Evolutionary conservation across 2,329 filamentous ascomycete genomes (phyloP), one percentile per base, ranked within the genome.

Genomic region (Sporothrix inflata): DNA sequence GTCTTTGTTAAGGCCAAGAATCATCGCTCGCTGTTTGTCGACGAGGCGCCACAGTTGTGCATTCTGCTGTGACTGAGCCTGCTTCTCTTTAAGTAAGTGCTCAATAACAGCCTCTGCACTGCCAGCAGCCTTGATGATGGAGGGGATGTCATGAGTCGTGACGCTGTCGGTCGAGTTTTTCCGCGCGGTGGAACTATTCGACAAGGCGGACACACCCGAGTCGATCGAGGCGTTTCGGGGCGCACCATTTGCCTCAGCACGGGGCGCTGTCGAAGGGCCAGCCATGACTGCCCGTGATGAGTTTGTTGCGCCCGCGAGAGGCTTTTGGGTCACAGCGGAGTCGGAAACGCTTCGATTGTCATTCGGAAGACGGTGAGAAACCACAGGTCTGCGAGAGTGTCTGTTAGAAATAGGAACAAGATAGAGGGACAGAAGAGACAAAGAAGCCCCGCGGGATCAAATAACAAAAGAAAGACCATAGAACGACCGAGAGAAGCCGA

Each of bases 1-100:
- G 79, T 99, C 96, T 80, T 96, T 97, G 79, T 98, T 98, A 74
- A 99, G 85, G 8, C 94, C 95, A 24, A 97, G 82, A 71, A 99
- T 94, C 90, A 99, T 94, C 19, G 94, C 90, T 74, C 95, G 88
- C 81, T 99, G 96, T 83, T 99, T 98, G 80, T 98, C 95, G 67
- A 99, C 94, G 63, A 99, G 84, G 68, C 94, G 91, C 96, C 96
- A 99, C 77, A 99, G 83, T 80, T 99, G 95, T 21, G 91, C 86
- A 79, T 98, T 98, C 79, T 98, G 96, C 76, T 93, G 91, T 5
- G 93, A 89, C 71, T 94, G 92, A 66, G 93, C 92, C 75, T 95
- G 90, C 81, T 98, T 98, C 79, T 99, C 96, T 79, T 93, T 97
- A 75, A 98, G 83, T 67, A 99, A 84, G 77, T 96, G 93, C 76